phyloP scores from a whole-genome alignment of 2,329 filamentous ascomycete genomes.

The Sodiomyces alkalinus region DNA sequence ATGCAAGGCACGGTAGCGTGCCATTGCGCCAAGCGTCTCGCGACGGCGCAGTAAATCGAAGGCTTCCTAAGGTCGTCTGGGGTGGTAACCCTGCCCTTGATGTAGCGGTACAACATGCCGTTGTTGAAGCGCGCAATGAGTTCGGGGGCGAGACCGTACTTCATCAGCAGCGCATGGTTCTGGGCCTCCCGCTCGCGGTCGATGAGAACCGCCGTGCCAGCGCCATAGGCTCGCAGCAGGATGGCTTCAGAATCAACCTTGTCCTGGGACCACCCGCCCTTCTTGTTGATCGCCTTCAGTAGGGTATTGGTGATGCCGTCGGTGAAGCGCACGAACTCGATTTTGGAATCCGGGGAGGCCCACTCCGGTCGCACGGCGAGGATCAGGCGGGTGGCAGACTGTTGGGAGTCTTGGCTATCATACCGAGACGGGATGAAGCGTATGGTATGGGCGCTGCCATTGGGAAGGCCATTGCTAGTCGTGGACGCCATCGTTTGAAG shows the following conservation, averaged over 20 bases:
- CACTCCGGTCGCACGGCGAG: constrained; percentile 71
- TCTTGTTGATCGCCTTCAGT: constrained; percentile 59
- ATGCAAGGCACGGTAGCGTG: constrained; percentile 59
- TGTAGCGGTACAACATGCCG: constrained; percentile 86
- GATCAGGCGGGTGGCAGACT: constrained; percentile 67
- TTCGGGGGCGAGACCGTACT: constrained; percentile 67
- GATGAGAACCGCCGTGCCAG: constrained; percentile 88
- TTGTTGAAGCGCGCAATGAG: constrained; percentile 89
- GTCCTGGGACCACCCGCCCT: constrained; percentile 52
- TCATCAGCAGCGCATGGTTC: constrained; percentile 77
- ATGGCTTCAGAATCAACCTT: constrained; percentile 74
- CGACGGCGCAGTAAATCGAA: constrained; percentile 68
- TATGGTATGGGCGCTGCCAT: no score
- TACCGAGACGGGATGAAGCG: constrained; percentile 63
- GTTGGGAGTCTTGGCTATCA: constrained; percentile 59
- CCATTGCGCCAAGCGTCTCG: constrained; percentile 78
- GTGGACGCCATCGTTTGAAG: constrained; percentile 11
- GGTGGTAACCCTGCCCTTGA: constrained; percentile 64
- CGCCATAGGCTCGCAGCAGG: constrained; percentile 82
- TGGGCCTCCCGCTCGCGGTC: constrained; percentile 74
- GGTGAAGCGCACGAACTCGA: constrained; percentile 84
- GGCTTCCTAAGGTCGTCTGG: constrained; percentile 66
- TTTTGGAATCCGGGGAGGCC: constrained; percentile 53
- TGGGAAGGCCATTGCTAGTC: no score
- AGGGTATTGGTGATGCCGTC: constrained; percentile 97